These are phyloP conservation scores for Stereocaulon alpinum DNA, from an alignment of 495 filamentous ascomycete species.

Conservation along the genomic window DNA sequence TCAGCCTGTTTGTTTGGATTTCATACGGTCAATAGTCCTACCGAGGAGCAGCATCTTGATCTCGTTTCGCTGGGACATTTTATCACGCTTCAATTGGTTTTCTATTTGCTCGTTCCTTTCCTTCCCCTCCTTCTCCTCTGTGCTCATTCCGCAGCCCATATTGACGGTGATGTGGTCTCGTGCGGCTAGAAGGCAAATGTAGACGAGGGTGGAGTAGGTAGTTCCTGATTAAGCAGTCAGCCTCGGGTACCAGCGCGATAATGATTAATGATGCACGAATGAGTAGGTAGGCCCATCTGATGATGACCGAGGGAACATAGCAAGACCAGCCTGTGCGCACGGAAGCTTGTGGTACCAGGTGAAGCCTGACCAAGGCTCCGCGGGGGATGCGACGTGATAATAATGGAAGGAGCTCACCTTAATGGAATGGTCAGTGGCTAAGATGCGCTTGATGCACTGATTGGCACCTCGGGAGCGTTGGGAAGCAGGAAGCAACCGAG, in stretches of 20 bases:
- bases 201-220: background rate
- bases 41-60: slow-evolving; percentile 99
- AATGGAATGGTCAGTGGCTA: background rate
- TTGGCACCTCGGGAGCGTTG: background rate
- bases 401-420: background rate
- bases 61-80: slow-evolving; percentile 91
- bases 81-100: slow-evolving; percentile 91
- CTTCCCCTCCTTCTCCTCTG: slow-evolving; percentile 99
- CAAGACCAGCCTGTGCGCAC: background rate
- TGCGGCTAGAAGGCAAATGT: slow-evolving; percentile 2
- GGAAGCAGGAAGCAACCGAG: background rate
- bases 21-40: slow-evolving; percentile 36
- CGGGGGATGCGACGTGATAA: background rate
- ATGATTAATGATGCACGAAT: slow-evolving; percentile 1
- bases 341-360: background rate
- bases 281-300: background rate
- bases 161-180: slow-evolving; percentile 38
- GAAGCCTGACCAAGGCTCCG: background rate
- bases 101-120: slow-evolving; percentile 98
- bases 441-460: background rate
- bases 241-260: background rate
- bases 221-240: slow-evolving; percentile 8
- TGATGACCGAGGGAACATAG: background rate
- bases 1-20: background rate
- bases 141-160: slow-evolving; percentile 99